Base-by-base conservation (phyloP, 1,284 basidiomycete species). In the Microbotryum scabiosae region DNA sequence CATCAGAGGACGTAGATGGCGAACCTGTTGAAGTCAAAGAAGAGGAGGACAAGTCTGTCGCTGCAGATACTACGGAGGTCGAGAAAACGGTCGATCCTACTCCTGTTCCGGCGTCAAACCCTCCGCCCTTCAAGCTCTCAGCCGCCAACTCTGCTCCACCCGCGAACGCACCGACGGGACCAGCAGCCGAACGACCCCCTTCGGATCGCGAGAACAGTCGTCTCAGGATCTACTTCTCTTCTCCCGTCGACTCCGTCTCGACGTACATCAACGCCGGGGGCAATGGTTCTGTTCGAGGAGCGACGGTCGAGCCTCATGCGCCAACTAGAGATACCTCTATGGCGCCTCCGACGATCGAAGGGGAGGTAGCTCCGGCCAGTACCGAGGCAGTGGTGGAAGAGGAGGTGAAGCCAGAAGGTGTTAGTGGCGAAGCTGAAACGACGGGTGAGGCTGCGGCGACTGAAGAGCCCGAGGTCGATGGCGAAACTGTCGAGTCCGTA, bases 181-280 rank as follows among this genome's bases (percentile, higher is more conserved):
- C 57, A n/a, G 44, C 50, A 14, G 41, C 52, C 5, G 56, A 45
- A 45, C 56, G 10, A n/a, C 52, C 61, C 12, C 53, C 63, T 20
- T 20, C 65, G 8, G 61, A 58, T 14, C 64, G 69, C 12, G 71
- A 72, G 47, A 72, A 72, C 61, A 67, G 64, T 28, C 67, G 71
- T 14, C 52, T 73, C 2, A 60, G 71, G 1, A 69, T 73, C 46
- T 72, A 72, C 62, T 73, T 73, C 47, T 68, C 68, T 3, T 66
- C 69, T 5, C 69, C 69, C 18, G 41, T 67, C 10, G 25, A 56
- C 12, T 54, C 53, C 23, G 49, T 43, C 2, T 59, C 66, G 6
- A 57, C 56, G 23, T 56, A 63, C 52, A n/a, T 57, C n/a, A 21
- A 41, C 16, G 0, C 36, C 4, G 36, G 36, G 12, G 36, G 36